Percentiles rank a stretch among this genome's conserved stretches.
Evolutionary conservation across 1,284 basidiomycete species (phyloP).

Genomic region (Phellinidium pouzarii): DNA sequence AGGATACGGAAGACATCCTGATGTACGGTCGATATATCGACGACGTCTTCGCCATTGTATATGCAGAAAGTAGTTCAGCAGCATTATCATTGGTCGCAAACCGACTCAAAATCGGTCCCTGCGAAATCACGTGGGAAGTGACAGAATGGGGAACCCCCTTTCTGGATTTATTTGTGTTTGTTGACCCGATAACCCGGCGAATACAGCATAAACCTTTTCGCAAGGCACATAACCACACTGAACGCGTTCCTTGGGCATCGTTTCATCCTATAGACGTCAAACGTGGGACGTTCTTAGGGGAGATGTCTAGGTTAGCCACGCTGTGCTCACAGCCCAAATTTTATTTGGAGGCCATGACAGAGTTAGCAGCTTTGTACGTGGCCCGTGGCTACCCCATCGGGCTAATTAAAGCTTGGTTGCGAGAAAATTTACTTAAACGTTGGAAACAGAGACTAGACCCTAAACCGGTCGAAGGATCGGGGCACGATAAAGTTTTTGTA

Average conservation of each 20-base stretch:
- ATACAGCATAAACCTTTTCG: slow-evolving; percentile 28
- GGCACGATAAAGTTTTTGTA: slow-evolving; percentile 22
- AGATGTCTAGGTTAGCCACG: slow-evolving; percentile 32
- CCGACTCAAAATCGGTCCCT: slow-evolving; percentile 24
- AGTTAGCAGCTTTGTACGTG: slow-evolving; percentile 26
- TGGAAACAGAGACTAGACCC: slow-evolving; percentile 20
- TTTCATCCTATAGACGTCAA: slow-evolving; percentile 32
- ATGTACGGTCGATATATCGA: slow-evolving; percentile 36
- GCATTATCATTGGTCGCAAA: slow-evolving; percentile 19
- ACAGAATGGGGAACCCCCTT: slow-evolving; percentile 24
- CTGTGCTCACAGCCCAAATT: slow-evolving; percentile 26
- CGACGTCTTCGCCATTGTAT: slow-evolving; percentile 29
- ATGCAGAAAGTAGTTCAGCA: slow-evolving; percentile 23
- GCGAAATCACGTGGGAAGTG: slow-evolving; percentile 29
- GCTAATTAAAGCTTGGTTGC: slow-evolving; percentile 12
- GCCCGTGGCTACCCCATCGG: slow-evolving; percentile 27
- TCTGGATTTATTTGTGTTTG: slow-evolving; percentile 29
- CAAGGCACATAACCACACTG: slow-evolving; percentile 29
- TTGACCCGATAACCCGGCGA: slow-evolving; percentile 14
- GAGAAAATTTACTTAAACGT: not conserved
- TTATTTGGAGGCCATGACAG: slow-evolving; percentile 26
- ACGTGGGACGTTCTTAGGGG: slow-evolving; percentile 31
- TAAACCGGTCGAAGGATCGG: not conserved
- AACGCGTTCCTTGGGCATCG: slow-evolving; percentile 33
- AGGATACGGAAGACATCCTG: slow-evolving; percentile 21